Percentiles rank a stretch among this genome's conserved stretches.
Evolutionary conservation across 108 stramenopile genomes (phyloP).

Genomic region (Cyclotella cryptica): DNA sequence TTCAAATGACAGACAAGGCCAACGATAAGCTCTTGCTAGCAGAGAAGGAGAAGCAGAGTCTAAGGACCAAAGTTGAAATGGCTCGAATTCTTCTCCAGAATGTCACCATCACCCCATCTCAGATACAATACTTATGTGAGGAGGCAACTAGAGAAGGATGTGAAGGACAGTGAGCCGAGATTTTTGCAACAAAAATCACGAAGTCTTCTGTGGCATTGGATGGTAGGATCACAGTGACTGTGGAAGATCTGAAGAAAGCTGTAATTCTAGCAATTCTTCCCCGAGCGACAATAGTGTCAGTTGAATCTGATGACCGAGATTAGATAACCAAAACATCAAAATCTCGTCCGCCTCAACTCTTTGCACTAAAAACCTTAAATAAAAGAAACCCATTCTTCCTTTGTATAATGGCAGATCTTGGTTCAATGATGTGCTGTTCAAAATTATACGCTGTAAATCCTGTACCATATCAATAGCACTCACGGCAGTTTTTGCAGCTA

Average conservation of each 20-base stretch:
- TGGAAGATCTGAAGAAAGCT: conserved; percentile 57
- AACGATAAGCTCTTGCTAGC: conserved; percentile 37
- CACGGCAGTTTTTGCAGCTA: no score
- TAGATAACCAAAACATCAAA: neutral
- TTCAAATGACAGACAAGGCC: conserved; percentile 17
- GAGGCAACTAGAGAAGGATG: conserved; percentile 74
- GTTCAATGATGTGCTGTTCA: no score
- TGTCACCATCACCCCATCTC: conserved; percentile 42
- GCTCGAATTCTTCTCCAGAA: conserved; percentile 58
- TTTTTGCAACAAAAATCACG: conserved; percentile 74
- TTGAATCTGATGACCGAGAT: neutral
- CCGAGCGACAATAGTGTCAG: conserved; percentile 43
- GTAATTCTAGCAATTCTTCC: conserved; percentile 72
- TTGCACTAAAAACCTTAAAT: no score
- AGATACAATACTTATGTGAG: conserved; percentile 77
- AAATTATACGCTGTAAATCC: no score
- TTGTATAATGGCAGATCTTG: no score
- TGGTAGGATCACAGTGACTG: conserved; percentile 49
- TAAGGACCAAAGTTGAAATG: conserved; percentile 61
- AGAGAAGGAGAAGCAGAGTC: conserved; percentile 56
- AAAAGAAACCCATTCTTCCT: no score
- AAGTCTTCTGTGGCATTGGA: conserved; percentile 74
- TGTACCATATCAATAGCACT: no score
- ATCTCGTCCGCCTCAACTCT: neutral
- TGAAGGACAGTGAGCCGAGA: conserved; percentile 78